Conservation (phyloP, 2,329 filamentous ascomycete genomes). For the Pyrenophora tritici-repentis region DNA sequence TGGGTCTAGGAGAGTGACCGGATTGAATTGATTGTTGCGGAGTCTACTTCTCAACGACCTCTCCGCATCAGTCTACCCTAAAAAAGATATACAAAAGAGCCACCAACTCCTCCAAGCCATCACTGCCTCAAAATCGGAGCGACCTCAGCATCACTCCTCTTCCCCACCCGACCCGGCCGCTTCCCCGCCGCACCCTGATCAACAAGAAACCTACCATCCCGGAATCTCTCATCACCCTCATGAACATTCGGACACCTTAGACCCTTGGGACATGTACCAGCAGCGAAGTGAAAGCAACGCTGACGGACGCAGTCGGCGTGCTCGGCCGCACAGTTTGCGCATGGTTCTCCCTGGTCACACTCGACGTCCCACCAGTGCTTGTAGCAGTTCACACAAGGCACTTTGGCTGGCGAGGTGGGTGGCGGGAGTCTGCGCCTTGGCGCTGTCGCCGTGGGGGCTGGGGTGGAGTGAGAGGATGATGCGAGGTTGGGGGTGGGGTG, state of each 20-base stretch:
- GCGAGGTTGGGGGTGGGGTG: too few relatives aligned
- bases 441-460: too few relatives aligned
- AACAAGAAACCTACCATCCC: background rate
- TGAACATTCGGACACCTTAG: background rate
- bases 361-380: slow-evolving; percentile 1
- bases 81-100: too few relatives aligned
- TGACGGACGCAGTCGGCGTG: background rate
- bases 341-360: background rate
- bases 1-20: too few relatives aligned
- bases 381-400: slow-evolving; percentile 2
- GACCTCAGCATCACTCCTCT: background rate
- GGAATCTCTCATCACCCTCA: background rate
- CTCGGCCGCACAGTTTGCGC: background rate
- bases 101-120: too few relatives aligned
- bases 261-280: background rate
- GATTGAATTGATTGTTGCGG: too few relatives aligned
- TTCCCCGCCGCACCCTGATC: background rate
- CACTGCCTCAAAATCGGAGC: background rate
- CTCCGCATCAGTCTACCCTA: too few relatives aligned
- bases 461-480: too few relatives aligned
- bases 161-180: background rate
- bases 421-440: too few relatives aligned
- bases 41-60: too few relatives aligned
- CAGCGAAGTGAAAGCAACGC: slow-evolving; percentile 1
- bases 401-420: background rate